These are phyloP conservation scores for Calonectria naviculata DNA, from an alignment of 2,329 filamentous ascomycete species.

Conservation along the genomic window DNA sequence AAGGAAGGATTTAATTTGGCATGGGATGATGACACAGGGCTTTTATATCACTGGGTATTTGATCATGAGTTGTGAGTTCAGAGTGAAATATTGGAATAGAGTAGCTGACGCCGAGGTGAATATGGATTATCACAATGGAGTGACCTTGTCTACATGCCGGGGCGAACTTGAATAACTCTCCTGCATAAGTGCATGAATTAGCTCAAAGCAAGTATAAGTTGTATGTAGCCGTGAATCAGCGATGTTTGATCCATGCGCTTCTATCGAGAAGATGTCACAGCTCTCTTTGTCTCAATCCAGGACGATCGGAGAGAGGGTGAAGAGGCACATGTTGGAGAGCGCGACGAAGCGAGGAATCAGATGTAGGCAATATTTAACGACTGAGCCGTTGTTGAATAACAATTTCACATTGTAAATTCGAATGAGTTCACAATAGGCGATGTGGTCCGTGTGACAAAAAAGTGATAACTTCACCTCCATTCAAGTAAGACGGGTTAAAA, in stretches of 20 bases:
- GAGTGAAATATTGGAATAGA: not conserved
- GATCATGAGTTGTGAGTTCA: no score
- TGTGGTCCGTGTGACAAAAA: not conserved
- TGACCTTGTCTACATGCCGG: no score
- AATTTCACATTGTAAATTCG: not conserved
- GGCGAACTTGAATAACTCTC: not conserved
- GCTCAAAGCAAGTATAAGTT: not conserved
- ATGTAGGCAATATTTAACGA: not conserved
- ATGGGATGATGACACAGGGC: no score
- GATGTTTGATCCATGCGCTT: not conserved
- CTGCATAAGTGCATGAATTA: not conserved
- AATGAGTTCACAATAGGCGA: not conserved
- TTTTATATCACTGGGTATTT: not conserved
- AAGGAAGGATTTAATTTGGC: not conserved
- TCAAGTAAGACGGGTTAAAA: not conserved
- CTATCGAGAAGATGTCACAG: not conserved
- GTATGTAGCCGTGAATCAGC: not conserved
- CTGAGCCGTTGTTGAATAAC: not conserved
- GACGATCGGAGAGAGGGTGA: not conserved
- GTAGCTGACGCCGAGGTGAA: not conserved
- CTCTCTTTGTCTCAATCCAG: not conserved
- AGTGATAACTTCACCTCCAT: no score
- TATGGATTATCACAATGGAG: not conserved
- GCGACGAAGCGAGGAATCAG: not conserved
- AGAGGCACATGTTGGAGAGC: not conserved